Evolutionary conservation across 257 asterid genomes (phyloP), one percentile per base, ranked within the genome.

Genomic region (Scutellaria baicalensis): DNA sequence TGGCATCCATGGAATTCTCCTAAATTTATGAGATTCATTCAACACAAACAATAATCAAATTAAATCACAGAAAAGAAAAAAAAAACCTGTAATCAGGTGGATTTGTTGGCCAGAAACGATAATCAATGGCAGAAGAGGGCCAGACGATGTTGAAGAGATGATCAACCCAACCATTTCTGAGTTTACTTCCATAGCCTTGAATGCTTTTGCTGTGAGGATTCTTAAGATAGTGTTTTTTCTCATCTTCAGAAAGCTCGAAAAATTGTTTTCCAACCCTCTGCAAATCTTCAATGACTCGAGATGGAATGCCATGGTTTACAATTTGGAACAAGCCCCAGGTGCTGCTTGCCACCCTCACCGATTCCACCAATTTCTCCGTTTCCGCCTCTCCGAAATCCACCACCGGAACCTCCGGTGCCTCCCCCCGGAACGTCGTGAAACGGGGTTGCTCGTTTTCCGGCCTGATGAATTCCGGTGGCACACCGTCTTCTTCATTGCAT

Each of bases 121-220:
- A 76, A 61, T 82, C 80, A 50, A 84, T 20, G 12, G 71, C 86
- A 9, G 80, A 36, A 45, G 92, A 88, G 3, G 95, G 95, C 85
- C 83, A 80, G 7, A 86, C 62, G 63, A 50, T 79, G 39, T 85
- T 82, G 69, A 88, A 86, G 80, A 88, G 59, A 44, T 88, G 95
- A 76, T 88, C 95, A 16, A 84, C 92, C 95, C 95, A 88, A 6
- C 95, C 75, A 81, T 62, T 80, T 72, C 47, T 66, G 66, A 84
- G 69, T 69, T 17, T 66, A 1, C 85, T 75, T 8, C 95, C 95
- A 50, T 88, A 88, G 0, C 92, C 95, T 50, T 88, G 87, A 3
- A 88, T 8, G 16, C 70, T 57, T 27, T 68, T 66, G 10, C 81
- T 59, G 3, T 77, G 80, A 0, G 82, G 80, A 49, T 75, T 60